Conservation (phyloP, 2,329 filamentous ascomycete genomes). For the Scopulariopsis brevicaulis region DNA sequence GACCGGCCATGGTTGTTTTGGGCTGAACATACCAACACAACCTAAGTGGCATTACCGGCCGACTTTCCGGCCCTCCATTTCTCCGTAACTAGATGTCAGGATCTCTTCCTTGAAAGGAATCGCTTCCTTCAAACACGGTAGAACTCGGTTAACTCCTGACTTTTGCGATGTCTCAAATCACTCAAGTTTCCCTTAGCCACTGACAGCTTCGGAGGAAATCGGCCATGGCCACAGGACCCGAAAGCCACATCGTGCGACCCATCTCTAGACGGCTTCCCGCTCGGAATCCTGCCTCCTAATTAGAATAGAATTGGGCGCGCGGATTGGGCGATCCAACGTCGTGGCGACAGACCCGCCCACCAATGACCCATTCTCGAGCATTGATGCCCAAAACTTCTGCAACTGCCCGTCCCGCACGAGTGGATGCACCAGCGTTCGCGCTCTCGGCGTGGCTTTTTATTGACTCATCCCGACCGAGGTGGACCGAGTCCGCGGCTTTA, state of each 20-base stretch:
- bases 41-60: too few relatives aligned
- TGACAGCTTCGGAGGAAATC: background rate
- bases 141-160: background rate
- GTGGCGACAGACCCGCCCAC: background rate
- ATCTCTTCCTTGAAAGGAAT: too few relatives aligned
- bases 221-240: background rate
- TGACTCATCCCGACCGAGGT: background rate
- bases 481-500: background rate
- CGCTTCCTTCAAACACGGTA: too few relatives aligned
- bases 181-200: background rate
- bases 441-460: background rate
- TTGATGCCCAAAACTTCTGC: constrained; percentile 10
- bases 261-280: background rate
- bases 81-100: too few relatives aligned
- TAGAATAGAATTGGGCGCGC: background rate
- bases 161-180: background rate
- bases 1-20: too few relatives aligned
- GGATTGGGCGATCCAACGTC: background rate
- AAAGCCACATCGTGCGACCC: background rate
- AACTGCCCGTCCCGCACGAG: constrained; percentile 6
- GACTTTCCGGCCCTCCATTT: too few relatives aligned
- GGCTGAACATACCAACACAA: too few relatives aligned
- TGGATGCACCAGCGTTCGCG: background rate
- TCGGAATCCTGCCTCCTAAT: background rate
- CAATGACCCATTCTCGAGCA: constrained; percentile 6